phyloP scores from a whole-genome alignment of 495 filamentous ascomycete genomes.

The Neurospora discreta region DNA sequence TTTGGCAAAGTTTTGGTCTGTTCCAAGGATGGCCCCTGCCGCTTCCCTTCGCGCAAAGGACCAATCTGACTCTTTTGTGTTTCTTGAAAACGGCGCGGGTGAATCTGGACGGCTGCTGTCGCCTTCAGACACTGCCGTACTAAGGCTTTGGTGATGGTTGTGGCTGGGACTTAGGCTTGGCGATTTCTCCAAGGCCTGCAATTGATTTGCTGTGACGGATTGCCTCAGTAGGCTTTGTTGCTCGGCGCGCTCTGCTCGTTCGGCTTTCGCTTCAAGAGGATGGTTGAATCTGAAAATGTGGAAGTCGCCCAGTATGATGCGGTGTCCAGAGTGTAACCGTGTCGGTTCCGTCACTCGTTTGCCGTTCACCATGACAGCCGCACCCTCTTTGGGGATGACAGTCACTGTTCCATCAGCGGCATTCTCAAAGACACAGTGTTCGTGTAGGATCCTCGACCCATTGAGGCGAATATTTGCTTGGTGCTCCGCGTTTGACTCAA shows the following conservation, averaged over 20 bases:
- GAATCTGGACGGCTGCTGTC: slow-evolving; percentile 63
- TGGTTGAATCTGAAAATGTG: slow-evolving; percentile 99
- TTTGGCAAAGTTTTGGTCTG: slow-evolving; percentile 79
- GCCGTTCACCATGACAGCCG: slow-evolving; percentile 96
- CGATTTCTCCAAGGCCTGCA: slow-evolving; percentile 41
- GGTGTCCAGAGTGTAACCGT: slow-evolving; percentile 78
- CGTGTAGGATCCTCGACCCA: slow-evolving; percentile 79
- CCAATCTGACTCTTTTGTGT: slow-evolving; percentile 86
- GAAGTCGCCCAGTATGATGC: slow-evolving; percentile 95
- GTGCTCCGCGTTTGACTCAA: slow-evolving; percentile 64
- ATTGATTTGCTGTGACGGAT: slow-evolving; percentile 71
- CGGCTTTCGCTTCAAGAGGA: slow-evolving; percentile 86
- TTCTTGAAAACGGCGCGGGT: slow-evolving; percentile 53
- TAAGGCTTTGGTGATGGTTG: slow-evolving; percentile 66
- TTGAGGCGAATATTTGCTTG: slow-evolving; percentile 86
- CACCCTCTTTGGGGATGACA: slow-evolving; percentile 75
- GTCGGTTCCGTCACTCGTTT: slow-evolving; percentile 73
- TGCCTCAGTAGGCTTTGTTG: slow-evolving; percentile 73
- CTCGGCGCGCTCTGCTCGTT: slow-evolving; percentile 58
- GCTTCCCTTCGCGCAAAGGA: slow-evolving; percentile 89
- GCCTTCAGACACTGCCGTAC: slow-evolving; percentile 59
- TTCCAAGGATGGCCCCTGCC: slow-evolving; percentile 77
- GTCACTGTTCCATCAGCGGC: slow-evolving; percentile 86
- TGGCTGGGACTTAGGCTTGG: slow-evolving; percentile 51
- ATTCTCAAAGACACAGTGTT: slow-evolving; percentile 86